phyloP scores from a whole-genome alignment of 495 filamentous ascomycete genomes.

The Daldinia vernicosa region DNA sequence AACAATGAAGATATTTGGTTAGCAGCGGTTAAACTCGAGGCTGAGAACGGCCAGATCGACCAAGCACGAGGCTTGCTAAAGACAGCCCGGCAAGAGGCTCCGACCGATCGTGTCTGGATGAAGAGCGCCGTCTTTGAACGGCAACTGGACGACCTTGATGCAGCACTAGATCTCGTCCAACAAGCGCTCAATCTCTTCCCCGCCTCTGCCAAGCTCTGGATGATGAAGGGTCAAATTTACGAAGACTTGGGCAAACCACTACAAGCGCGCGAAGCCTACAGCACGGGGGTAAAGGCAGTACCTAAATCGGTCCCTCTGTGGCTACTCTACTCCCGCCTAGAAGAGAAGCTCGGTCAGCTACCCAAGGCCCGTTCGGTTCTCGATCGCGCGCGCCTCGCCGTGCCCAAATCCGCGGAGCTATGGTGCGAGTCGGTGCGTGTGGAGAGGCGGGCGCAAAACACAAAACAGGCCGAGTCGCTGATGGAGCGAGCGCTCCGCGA shows the following conservation, averaged over 20 bases:
- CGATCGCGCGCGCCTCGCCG: conserved; percentile 84
- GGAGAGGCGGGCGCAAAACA: conserved; percentile 87
- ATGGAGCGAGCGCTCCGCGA: conserved; percentile 95
- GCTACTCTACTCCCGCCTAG: conserved; percentile 85
- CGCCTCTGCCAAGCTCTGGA: conserved; percentile 87
- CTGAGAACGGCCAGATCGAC: conserved; percentile 80
- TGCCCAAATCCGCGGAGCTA: conserved; percentile 83
- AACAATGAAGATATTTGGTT: conserved; percentile 98
- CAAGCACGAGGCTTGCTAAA: conserved; percentile 82
- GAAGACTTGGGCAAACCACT: conserved; percentile 77
- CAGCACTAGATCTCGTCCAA: conserved; percentile 84
- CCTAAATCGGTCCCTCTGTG: conserved; percentile 85
- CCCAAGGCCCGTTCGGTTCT: conserved; percentile 94
- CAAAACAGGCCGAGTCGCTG: conserved; percentile 80
- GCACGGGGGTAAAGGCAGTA: conserved; percentile 85
- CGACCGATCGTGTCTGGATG: conserved; percentile 96
- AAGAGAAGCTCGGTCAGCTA: conserved; percentile 82
- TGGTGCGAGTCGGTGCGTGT: conserved; percentile 93
- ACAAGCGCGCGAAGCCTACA: conserved; percentile 91
- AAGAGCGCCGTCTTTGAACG: conserved; percentile 93
- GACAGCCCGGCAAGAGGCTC: conserved; percentile 82
- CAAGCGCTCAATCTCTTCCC: conserved; percentile 91
- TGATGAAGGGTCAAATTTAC: conserved; percentile 99
- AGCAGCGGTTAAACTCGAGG: conserved; percentile 92
- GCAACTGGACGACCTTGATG: conserved; percentile 78